phyloP scores from a whole-genome alignment of 768 basidiomycete genomes.

The Leucocoprinus sp. region DNA sequence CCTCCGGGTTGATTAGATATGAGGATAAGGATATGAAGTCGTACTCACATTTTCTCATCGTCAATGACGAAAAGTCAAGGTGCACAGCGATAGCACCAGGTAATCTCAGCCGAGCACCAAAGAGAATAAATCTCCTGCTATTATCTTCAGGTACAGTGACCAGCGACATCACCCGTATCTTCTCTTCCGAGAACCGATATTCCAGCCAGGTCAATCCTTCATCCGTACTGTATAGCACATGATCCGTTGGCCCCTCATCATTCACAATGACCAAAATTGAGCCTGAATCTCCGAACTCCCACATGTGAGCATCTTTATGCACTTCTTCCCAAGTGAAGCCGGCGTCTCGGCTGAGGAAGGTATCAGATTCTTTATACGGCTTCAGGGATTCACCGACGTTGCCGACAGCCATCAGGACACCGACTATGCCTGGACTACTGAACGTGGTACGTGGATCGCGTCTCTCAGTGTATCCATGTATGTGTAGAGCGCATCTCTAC shows the following conservation, averaged over 20 bases:
- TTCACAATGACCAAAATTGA: conserved; percentile 90
- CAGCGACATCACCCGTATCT: conserved; percentile 66
- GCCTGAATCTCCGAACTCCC: conserved; percentile 98
- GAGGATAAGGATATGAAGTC: neutral
- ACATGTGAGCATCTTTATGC: conserved; percentile 95
- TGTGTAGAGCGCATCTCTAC: conserved; percentile 78
- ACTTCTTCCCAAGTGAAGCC: conserved; percentile 99
- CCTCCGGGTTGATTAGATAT: conserved; percentile 36
- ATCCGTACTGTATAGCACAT: conserved; percentile 82
- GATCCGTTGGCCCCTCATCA: conserved; percentile 89
- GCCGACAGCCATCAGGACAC: conserved; percentile 92
- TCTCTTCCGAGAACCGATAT: conserved; percentile 72
- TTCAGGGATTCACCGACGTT: conserved; percentile 85
- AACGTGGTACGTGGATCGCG: conserved; percentile 86
- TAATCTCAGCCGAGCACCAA: conserved; percentile 52
- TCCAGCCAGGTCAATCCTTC: conserved; percentile 86
- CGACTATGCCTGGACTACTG: conserved; percentile 86
- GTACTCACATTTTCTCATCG: conserved; percentile 62
- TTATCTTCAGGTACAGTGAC: conserved; percentile 88
- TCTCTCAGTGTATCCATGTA: conserved; percentile 96
- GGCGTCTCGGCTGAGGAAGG: conserved; percentile 92
- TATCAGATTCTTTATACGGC: conserved; percentile 81
- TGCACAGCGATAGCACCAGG: conserved; percentile 63
- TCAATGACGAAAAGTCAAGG: conserved; percentile 81
- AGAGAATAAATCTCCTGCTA: conserved; percentile 81